Evolutionary conservation across 2,329 filamentous ascomycete species (phyloP).

Genomic region (Exophiala sideris): DNA sequence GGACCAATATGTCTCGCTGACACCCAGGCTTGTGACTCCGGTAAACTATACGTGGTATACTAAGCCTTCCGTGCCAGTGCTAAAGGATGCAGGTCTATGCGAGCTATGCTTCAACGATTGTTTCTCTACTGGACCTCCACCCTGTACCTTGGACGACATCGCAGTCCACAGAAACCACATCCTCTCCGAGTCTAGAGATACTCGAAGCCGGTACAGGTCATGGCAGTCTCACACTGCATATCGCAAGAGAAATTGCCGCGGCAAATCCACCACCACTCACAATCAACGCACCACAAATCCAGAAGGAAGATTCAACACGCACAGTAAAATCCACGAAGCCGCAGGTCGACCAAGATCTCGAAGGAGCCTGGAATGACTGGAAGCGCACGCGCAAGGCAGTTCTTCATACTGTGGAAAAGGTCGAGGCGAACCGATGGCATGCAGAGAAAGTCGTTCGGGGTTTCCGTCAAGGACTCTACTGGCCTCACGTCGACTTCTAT

Average conservation of each 20-base stretch:
- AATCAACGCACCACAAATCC: conserved; percentile 34
- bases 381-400: conserved; percentile 59
- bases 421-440: conserved; percentile 58
- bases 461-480: conserved; percentile 69
- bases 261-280: conserved; percentile 53
- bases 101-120: conserved; percentile 70
- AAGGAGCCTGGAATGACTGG: conserved; percentile 44
- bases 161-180: conserved; percentile 7
- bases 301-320: conserved; percentile 32
- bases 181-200: conserved; percentile 60
- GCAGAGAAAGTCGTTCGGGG: conserved; percentile 63
- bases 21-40: conserved; percentile 70
- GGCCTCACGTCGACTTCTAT: conserved; percentile 69
- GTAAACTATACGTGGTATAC: conserved; percentile 42
- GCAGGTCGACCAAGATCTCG: neutral
- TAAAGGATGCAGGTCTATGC: conserved; percentile 60
- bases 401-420: conserved; percentile 71
- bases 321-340: conserved; percentile 6
- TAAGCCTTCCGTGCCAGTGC: neutral
- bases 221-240: conserved; percentile 71
- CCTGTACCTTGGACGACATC: conserved; percentile 40
- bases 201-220: conserved; percentile 85
- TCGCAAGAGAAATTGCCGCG: conserved; percentile 72
- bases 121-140: conserved; percentile 73
- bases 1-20: conserved; percentile 68